Conservation (phyloP, 495 filamentous ascomycete species). For the Daldinia concentrica region DNA sequence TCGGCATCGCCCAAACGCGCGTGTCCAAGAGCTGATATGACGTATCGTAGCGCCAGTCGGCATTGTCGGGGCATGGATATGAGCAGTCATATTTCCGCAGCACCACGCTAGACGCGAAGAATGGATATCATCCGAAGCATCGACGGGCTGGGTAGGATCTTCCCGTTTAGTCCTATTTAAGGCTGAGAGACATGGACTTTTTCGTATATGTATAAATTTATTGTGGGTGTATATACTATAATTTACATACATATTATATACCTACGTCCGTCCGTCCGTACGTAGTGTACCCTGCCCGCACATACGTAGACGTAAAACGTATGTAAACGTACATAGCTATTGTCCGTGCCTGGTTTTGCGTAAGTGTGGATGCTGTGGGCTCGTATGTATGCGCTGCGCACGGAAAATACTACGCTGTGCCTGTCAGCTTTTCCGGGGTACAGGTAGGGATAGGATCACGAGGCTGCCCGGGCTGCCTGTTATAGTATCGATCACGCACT, state of each 20-base stretch:
- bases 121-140: not conserved
- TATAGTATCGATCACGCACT: constrained; percentile 18
- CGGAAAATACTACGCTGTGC: constrained; percentile 9
- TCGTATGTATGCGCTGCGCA: not conserved
- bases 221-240: not conserved
- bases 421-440: constrained; percentile 32
- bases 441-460: constrained; percentile 6
- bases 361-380: constrained; percentile 5
- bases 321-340: not conserved
- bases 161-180: constrained; percentile 2
- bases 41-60: not conserved
- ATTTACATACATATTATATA: not conserved
- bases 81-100: too few species aligned
- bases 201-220: not conserved
- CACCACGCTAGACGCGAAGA: too few species aligned
- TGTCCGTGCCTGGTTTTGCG: constrained; percentile 22
- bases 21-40: not conserved
- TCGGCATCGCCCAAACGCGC: not conserved
- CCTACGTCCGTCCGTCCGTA: not conserved
- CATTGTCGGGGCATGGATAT: not conserved
- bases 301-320: constrained; percentile 5
- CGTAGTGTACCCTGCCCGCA: constrained; percentile 13
- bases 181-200: not conserved
- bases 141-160: not conserved
- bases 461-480: constrained; percentile 18